Conservation (phyloP, 208 protist species). For the Leishmania mexicana region DNA sequence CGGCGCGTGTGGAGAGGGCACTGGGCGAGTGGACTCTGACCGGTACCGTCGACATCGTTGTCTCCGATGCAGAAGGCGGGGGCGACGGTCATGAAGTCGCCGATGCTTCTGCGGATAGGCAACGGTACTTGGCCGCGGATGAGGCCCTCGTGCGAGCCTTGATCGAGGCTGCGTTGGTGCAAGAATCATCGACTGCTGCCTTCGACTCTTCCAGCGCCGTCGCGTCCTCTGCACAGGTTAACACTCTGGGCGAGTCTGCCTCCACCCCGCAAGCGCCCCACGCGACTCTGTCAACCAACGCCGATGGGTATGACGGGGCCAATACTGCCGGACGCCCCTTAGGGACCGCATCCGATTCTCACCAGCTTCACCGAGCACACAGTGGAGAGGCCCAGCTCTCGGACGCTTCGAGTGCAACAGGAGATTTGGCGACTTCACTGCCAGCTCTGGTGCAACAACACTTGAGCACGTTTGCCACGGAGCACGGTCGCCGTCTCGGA, state of each 20-base stretch:
- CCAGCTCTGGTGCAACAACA: neutral
- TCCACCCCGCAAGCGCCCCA: neutral
- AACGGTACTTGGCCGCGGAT: conserved; percentile 16
- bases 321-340: neutral
- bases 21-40: neutral
- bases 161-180: conserved; percentile 2
- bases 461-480: conserved; percentile 1
- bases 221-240: neutral
- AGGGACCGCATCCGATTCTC: neutral
- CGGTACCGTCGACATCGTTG: neutral
- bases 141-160: conserved; percentile 13
- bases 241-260: neutral
- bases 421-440: neutral
- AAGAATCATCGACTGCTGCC: neutral
- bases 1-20: neutral
- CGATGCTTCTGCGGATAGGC: neutral
- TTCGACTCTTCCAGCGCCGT: neutral
- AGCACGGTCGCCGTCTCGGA: neutral
- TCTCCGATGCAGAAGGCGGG: neutral
- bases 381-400: neutral
- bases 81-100: neutral
- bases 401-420: neutral
- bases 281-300: neutral
- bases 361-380: neutral
- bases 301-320: neutral